Evolutionary conservation across 768 basidiomycete genomes (phyloP).

Genomic region (Agrocybe praecox): DNA sequence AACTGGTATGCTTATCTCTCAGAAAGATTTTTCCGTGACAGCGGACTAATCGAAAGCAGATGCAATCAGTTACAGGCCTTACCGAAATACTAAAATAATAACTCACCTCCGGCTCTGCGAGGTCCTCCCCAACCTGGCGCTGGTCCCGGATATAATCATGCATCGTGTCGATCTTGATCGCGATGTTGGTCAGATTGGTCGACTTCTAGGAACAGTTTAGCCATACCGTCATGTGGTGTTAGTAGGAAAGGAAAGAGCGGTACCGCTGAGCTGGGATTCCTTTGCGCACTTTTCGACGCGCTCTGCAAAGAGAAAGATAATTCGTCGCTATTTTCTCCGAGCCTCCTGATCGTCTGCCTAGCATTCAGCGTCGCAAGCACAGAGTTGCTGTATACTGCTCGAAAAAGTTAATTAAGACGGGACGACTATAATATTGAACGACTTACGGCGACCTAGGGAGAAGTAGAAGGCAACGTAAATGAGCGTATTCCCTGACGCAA

Average conservation of each 20-base stretch:
- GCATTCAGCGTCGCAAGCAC: slow-evolving; percentile 57
- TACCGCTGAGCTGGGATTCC: slow-evolving; percentile 35
- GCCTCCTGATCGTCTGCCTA: slow-evolving; percentile 41
- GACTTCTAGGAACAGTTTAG: slow-evolving; percentile 32
- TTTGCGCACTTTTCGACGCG: slow-evolving; percentile 38
- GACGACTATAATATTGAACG: neutral
- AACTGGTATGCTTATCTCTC: neutral
- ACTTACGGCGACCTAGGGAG: slow-evolving; percentile 51
- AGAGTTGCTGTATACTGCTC: slow-evolving; percentile 55
- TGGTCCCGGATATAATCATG: slow-evolving; percentile 50
- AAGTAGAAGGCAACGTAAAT: slow-evolving; percentile 65
- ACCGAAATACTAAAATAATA: neutral
- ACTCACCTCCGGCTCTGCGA: slow-evolving; percentile 27
- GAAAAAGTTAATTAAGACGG: neutral
- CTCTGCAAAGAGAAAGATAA: slow-evolving; percentile 49
- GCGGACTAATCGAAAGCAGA: slow-evolving; percentile 16
- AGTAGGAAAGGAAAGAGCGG: slow-evolving; percentile 10
- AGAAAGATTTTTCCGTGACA: slow-evolving; percentile 21
- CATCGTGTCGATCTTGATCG: slow-evolving; percentile 67
- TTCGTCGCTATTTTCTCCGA: slow-evolving; percentile 48
- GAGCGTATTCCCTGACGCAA: slow-evolving; percentile 48
- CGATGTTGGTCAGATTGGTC: slow-evolving; percentile 58
- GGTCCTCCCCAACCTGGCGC: slow-evolving; percentile 14
- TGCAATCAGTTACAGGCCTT: neutral
- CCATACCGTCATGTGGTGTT: neutral